phyloP scores from a whole-genome alignment of 1,284 basidiomycete species.

The Golubevia sp. region DNA sequence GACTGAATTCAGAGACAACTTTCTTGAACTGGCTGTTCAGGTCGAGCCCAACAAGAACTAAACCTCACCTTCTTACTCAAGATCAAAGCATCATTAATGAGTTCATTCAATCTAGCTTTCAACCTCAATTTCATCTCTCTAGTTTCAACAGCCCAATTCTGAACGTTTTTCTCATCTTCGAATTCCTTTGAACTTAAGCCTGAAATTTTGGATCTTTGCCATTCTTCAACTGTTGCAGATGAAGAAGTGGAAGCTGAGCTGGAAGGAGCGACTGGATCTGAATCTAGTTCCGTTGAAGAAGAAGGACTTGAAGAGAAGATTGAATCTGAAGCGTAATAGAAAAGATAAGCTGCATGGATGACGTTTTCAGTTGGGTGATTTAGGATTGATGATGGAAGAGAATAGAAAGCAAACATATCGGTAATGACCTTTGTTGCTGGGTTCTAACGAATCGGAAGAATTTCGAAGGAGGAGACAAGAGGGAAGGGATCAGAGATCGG shows the following conservation, averaged over 20 bases:
- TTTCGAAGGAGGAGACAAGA: neutral
- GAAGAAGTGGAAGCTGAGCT: constrained; percentile 7
- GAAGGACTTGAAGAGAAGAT: constrained; percentile 15
- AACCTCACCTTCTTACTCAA: constrained; percentile 71
- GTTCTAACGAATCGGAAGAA: constrained; percentile 67
- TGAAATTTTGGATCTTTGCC: constrained; percentile 32
- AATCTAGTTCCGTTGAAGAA: neutral
- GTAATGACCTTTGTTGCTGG: constrained; percentile 81
- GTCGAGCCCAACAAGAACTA: constrained; percentile 28
- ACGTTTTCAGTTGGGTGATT: constrained; percentile 65
- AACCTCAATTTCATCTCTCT: constrained; percentile 70
- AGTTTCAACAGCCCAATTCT: constrained; percentile 58
- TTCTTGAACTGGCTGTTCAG: constrained; percentile 35
- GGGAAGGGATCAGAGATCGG: neutral
- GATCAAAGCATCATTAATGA: constrained; percentile 79
- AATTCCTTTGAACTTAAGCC: constrained; percentile 32
- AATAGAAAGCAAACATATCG: constrained; percentile 96
- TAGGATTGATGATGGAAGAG: constrained; percentile 88
- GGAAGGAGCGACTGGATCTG: constrained; percentile 4
- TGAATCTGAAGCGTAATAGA: constrained; percentile 72
- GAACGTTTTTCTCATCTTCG: constrained; percentile 26
- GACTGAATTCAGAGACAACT: constrained; percentile 8
- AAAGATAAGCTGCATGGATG: constrained; percentile 89
- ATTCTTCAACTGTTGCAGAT: constrained; percentile 11
- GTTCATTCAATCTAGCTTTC: constrained; percentile 72